Evolutionary conservation across 345 rosid genomes (phyloP).

Genomic region (Eucalyptus coolabah): DNA sequence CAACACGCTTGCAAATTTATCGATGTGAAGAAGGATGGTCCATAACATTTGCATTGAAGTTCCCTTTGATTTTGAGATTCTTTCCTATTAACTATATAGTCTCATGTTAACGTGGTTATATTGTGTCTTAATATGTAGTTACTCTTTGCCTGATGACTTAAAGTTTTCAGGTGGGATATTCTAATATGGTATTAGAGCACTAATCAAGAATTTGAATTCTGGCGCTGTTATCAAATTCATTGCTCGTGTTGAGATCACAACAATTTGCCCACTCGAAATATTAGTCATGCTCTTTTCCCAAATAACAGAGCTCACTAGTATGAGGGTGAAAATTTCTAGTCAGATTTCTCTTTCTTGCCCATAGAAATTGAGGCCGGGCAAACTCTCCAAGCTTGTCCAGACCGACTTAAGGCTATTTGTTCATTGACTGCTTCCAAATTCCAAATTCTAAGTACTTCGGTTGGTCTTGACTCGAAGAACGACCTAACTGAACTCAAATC

Average conservation of each 20-base stretch:
- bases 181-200: background rate
- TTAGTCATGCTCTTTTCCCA: background rate
- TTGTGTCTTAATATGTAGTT: background rate
- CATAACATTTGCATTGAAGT: background rate
- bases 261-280: background rate
- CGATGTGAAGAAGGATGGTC: background rate
- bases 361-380: background rate
- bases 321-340: background rate
- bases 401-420: background rate
- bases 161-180: background rate
- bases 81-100: background rate
- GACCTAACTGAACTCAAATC: background rate
- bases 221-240: background rate
- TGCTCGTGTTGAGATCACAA: background rate
- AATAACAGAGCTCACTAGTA: background rate
- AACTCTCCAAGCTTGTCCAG: background rate
- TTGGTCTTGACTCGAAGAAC: background rate
- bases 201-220: background rate
- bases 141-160: background rate
- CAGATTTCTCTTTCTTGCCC: background rate
- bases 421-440: background rate
- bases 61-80: background rate
- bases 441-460: background rate
- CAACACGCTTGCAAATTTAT: background rate
- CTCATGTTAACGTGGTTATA: background rate